Percentiles rank a stretch among this genome's conserved stretches.
Conservation (phyloP, 768 basidiomycete species). For the Gautieria morchelliformis region DNA sequence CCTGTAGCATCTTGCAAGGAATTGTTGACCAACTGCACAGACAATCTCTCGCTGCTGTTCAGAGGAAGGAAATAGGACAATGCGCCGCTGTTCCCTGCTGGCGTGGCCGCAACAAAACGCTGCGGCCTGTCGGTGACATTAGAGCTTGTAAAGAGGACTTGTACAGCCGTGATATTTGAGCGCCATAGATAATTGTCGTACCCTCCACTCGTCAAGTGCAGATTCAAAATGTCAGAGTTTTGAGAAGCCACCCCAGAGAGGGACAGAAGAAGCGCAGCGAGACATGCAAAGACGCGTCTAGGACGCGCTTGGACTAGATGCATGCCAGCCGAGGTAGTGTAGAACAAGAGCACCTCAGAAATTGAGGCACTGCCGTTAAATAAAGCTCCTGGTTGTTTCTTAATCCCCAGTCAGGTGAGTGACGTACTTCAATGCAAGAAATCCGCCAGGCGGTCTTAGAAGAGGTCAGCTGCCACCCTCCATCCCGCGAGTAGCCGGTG, state of each 20-base stretch:
- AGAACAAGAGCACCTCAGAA: no score
- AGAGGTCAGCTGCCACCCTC: no score
- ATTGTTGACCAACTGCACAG: conserved; percentile 17
- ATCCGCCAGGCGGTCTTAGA: no score
- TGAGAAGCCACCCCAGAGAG: neutral
- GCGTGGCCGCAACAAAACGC: conserved; percentile 32
- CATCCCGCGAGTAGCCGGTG: no score
- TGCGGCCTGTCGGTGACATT: conserved; percentile 18
- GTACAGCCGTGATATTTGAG: conserved; percentile 29
- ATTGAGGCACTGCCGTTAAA: no score
- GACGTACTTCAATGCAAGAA: no score
- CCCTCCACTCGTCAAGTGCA: conserved; percentile 27
- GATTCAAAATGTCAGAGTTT: neutral
- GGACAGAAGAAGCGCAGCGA: neutral
- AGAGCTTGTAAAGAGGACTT: conserved; percentile 29
- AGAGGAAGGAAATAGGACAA: conserved; percentile 31
- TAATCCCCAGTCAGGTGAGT: no score
- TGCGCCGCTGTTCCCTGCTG: conserved; percentile 35
- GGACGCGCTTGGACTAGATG: no score
- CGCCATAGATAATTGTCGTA: conserved; percentile 36
- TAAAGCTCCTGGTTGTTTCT: no score
- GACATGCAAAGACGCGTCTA: neutral
- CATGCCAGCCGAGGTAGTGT: no score
- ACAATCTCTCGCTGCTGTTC: conserved; percentile 10
- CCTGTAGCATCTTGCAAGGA: conserved; percentile 16